phyloP scores from a whole-genome alignment of 164 flowering plant genomes.

The Stephania cephalantha region DNA sequence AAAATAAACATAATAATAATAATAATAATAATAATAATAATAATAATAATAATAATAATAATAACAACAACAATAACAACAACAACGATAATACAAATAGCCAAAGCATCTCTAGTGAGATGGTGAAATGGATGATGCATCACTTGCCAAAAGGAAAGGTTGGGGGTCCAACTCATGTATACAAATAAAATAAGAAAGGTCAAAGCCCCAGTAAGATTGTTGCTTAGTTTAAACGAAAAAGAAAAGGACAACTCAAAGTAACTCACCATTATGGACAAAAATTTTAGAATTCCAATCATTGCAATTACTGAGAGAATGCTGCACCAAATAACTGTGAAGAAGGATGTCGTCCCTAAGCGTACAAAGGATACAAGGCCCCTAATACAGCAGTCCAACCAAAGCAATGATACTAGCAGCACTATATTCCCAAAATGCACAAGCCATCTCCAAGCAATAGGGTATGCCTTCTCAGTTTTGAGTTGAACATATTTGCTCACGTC shows the following conservation, averaged over 20 bases:
- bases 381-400: conserved; percentile 80
- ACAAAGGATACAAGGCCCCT: conserved; percentile 77
- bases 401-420: conserved; percentile 56
- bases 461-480: conserved; percentile 40
- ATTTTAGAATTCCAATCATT: conserved; percentile 71
- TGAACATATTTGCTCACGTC: conserved; percentile 33
- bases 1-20: too few relatives aligned
- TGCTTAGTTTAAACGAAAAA: too few relatives aligned
- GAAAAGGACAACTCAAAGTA: neutral
- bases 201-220: too few relatives aligned
- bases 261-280: conserved; percentile 64
- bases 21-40: too few relatives aligned
- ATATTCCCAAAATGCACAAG: conserved; percentile 53
- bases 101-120: too few relatives aligned
- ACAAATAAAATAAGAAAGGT: too few relatives aligned
- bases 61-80: too few relatives aligned
- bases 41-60: too few relatives aligned
- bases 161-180: too few relatives aligned
- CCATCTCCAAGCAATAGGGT: conserved; percentile 65
- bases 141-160: too few relatives aligned
- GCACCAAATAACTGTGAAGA: conserved; percentile 81
- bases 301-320: conserved; percentile 67
- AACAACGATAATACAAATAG: too few relatives aligned
- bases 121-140: too few relatives aligned
- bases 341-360: conserved; percentile 82